phyloP scores from a whole-genome alignment of 1,284 basidiomycete species.

The Moesziomyces sp. region DNA sequence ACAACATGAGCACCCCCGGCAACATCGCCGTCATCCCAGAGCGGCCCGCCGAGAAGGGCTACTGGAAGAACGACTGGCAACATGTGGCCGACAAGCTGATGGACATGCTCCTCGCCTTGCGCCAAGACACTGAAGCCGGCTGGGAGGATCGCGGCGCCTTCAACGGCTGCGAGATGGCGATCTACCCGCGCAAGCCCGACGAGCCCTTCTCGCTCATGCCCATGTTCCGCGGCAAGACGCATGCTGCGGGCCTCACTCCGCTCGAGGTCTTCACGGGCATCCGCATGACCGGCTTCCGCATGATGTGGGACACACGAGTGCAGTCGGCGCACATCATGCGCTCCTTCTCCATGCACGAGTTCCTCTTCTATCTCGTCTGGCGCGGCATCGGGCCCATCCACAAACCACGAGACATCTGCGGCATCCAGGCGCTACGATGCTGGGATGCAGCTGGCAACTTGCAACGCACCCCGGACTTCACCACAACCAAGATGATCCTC shows the following conservation, averaged over 20 bases:
- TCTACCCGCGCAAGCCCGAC: conserved; percentile 30
- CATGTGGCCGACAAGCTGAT: conserved; percentile 34
- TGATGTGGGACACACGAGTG: conserved; percentile 57
- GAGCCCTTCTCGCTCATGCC: conserved; percentile 41
- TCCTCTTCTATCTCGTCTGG: conserved; percentile 55
- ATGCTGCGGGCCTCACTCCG: conserved; percentile 30
- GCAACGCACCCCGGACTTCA: conserved; percentile 34
- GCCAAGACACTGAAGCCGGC: conserved; percentile 36
- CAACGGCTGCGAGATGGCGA: conserved; percentile 27
- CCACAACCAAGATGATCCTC: conserved; percentile 38
- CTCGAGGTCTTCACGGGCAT: conserved; percentile 54
- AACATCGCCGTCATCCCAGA: conserved; percentile 42
- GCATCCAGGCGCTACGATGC: conserved; percentile 44
- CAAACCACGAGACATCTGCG: conserved; percentile 46
- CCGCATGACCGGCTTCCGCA: conserved; percentile 43
- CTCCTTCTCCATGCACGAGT: conserved; percentile 46
- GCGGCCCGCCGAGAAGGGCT: conserved; percentile 41
- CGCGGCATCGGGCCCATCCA: conserved; percentile 56
- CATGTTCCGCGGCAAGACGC: conserved; percentile 46
- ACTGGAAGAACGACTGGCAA: conserved; percentile 42
- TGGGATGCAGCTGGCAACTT: conserved; percentile 36
- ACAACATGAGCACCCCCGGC: conserved; percentile 26
- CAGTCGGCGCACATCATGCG: conserved; percentile 50
- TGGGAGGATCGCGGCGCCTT: conserved; percentile 30
- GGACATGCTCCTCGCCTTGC: conserved; percentile 29